Conservation (phyloP, 1,284 basidiomycete genomes). For the Termitomyces sp. region DNA sequence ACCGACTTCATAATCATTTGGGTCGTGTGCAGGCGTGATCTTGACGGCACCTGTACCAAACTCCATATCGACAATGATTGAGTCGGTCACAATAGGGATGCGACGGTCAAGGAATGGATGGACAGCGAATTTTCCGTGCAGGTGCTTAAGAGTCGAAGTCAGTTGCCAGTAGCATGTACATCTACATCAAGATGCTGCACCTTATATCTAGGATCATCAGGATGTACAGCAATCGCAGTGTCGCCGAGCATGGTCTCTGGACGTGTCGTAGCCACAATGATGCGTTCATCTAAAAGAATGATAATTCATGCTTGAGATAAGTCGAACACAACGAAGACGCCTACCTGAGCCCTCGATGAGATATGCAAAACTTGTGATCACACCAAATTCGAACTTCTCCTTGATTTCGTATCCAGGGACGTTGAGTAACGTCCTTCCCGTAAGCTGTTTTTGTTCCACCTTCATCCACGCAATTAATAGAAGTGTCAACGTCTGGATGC, state of each 20-base stretch:
- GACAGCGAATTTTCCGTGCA: constrained; percentile 88
- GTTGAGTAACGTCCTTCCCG: constrained; percentile 81
- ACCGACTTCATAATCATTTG: constrained; percentile 96
- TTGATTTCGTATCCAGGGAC: constrained; percentile 94
- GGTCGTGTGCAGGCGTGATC: constrained; percentile 99
- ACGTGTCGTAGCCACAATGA: constrained; percentile 95
- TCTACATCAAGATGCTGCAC: constrained; percentile 22
- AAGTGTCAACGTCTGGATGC: neutral
- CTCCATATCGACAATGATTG: constrained; percentile 87
- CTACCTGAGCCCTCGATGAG: constrained; percentile 78
- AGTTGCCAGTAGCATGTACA: neutral
- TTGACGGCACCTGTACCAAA: constrained; percentile 99
- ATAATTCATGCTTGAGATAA: neutral
- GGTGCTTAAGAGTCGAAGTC: constrained; percentile 44
- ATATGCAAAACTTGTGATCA: constrained; percentile 94
- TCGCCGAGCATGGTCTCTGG: constrained; percentile 99
- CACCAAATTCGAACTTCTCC: constrained; percentile 97
- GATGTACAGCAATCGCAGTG: constrained; percentile 96
- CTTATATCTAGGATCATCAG: constrained; percentile 88
- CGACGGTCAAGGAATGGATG: constrained; percentile 86
- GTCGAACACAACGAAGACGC: constrained; percentile 12
- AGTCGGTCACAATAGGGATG: constrained; percentile 87
- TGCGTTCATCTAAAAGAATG: constrained; percentile 67
- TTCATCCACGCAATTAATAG: constrained; percentile 23
- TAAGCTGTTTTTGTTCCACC: constrained; percentile 94